A percentile compares a stretch with the other conserved stretches of the same genome.
phyloP scores from a whole-genome alignment of 169 alveolate species.

The Hepatocystis sp. region DNA sequence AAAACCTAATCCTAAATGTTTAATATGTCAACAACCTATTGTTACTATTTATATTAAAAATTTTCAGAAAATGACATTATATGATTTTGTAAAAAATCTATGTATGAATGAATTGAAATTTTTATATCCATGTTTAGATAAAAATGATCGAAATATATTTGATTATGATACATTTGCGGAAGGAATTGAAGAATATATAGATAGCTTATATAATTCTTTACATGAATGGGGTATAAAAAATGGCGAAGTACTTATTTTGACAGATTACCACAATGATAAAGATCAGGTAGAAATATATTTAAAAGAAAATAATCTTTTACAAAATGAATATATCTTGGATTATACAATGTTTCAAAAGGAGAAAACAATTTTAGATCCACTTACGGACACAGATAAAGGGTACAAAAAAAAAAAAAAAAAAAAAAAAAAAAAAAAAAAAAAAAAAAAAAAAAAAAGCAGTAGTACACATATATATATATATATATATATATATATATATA shows the following conservation, averaged over 20 bases:
- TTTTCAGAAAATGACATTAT: slow-evolving; percentile 70
- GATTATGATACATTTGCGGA: slow-evolving; percentile 65
- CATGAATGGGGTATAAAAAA: slow-evolving; percentile 42
- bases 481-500: too few relatives aligned
- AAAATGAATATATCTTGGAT: too few relatives aligned
- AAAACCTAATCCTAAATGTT: slow-evolving; percentile 73
- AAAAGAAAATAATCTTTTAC: too few relatives aligned
- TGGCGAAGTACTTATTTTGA: slow-evolving; percentile 48
- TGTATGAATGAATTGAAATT: slow-evolving; percentile 55
- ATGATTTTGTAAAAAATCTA: slow-evolving; percentile 72
- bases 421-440: background rate
- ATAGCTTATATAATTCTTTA: slow-evolving; percentile 25
- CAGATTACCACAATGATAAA: slow-evolving; percentile 63
- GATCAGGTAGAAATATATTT: slow-evolving; percentile 61
- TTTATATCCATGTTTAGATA: slow-evolving; percentile 58
- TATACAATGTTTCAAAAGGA: too few relatives aligned
- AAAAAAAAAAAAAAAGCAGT: too few relatives aligned
- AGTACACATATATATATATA: too few relatives aligned
- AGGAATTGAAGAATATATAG: slow-evolving; percentile 45
- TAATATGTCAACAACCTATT: slow-evolving; percentile 77
- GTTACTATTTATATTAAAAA: slow-evolving; percentile 69
- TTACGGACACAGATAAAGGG: slow-evolving; percentile 1
- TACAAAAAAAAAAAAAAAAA: background rate
- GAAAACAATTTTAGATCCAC: too few relatives aligned
- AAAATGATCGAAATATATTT: slow-evolving; percentile 62